Base-by-base conservation (phyloP, 768 basidiomycete genomes). In the Pleurotus eryngii region DNA sequence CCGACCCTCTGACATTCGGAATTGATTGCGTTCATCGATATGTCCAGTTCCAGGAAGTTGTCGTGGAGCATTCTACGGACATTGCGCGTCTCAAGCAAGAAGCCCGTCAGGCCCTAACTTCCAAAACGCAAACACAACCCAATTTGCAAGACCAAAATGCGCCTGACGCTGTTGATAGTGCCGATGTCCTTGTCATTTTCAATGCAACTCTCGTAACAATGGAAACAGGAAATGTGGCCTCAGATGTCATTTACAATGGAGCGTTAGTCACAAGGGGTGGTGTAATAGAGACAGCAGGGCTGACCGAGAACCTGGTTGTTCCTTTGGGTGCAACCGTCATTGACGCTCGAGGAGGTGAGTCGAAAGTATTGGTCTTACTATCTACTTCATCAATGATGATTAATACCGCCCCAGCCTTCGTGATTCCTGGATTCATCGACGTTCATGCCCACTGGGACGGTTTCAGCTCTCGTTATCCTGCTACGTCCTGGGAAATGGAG, bases 381-480 rank as follows among this genome's bases (percentile, higher is more conserved):
- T 37, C 5, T 14, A 15, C 6, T 11, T 3, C 26, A 11, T n/a
- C 18, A 3, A 42, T 20, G 20, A 20, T 20, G 2, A 20, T 57
- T 40, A 30, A 56, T 48, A 24, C 30, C 18, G 35, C 49, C 38
- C 12, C 49, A 89, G 87, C 84, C 4, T 86, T 76, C 58, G 74
- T 90, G 15, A 69, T 84, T 3, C 88, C 88, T 14, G 89, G 88
- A 2, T 89, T 89, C 66, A 82, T 90, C 49, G 88, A 90, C 57
- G 84, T 85, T 6, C 88, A 90, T 61, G 88, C 88, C 2, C 89
- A 90, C 57, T 90, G 88, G 88, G 64, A 70, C 15, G 86, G 86
- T 0, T 80, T 81, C 57, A 61, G 37, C 0, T 77, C 73, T 27
- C 72, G 73, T 30, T 81, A 82, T 61, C 88, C 88, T 0, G 78